These are phyloP conservation scores for Thermochaetoides thermophila DNA, from an alignment of 495 filamentous ascomycete species.

Conservation along the genomic window DNA sequence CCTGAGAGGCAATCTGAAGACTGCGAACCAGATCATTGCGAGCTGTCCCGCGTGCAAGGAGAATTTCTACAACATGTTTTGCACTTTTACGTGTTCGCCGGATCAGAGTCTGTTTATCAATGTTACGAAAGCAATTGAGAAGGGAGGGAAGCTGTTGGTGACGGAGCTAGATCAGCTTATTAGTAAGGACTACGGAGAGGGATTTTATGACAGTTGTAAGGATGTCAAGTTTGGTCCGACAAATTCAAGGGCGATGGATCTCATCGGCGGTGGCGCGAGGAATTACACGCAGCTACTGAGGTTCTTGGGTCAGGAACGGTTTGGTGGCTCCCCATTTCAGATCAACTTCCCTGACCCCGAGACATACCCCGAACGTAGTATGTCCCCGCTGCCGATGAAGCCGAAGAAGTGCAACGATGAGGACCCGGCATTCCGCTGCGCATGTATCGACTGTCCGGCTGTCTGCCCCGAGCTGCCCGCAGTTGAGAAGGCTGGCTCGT, in stretches of 20 bases:
- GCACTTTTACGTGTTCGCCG: conserved; percentile 92
- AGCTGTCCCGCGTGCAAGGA: conserved; percentile 90
- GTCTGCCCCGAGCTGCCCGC: conserved; percentile 70
- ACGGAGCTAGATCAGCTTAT: conserved; percentile 86
- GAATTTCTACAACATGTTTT: conserved; percentile 97
- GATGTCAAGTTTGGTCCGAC: conserved; percentile 95
- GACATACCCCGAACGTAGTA: conserved; percentile 44
- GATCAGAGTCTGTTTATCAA: conserved; percentile 94
- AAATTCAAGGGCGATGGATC: conserved; percentile 79
- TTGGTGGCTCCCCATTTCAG: conserved; percentile 86
- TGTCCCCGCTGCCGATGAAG: conserved; percentile 48
- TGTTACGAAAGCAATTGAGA: conserved; percentile 58
- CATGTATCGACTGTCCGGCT: conserved; percentile 80
- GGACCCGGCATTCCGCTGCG: conserved; percentile 72
- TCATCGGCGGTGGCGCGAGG: conserved; percentile 91
- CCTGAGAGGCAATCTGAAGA: conserved; percentile 65
- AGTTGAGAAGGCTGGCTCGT: conserved; percentile 48
- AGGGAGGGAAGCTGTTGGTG: conserved; percentile 56
- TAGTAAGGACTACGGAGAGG: conserved; percentile 68
- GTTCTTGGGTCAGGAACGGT: conserved; percentile 83
- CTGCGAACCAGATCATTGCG: conserved; percentile 76
- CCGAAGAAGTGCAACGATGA: conserved; percentile 79
- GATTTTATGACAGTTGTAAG: conserved; percentile 94
- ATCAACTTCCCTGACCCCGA: conserved; percentile 85
- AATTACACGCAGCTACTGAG: conserved; percentile 72